phyloP scores from a whole-genome alignment of 805 yeast genomes.

The Saccharomycopsis sp. region DNA sequence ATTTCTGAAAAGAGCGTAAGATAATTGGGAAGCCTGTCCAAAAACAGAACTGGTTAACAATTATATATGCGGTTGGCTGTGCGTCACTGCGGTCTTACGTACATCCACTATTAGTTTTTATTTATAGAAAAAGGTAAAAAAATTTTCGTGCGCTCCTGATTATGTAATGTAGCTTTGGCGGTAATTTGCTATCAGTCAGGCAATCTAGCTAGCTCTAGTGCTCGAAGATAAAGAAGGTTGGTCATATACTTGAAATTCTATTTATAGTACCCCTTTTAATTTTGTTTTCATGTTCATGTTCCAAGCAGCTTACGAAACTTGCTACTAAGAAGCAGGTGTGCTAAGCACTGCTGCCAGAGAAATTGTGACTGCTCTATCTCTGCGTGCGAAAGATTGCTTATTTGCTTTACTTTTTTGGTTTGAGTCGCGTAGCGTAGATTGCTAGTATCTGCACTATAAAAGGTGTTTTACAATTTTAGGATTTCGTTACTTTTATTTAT shows the following conservation, averaged over 20 bases:
- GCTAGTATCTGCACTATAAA: background rate
- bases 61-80: background rate
- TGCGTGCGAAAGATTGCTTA: too few species aligned
- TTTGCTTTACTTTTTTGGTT: background rate
- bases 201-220: background rate
- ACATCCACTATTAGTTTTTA: background rate
- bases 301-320: too few species aligned
- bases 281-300: too few species aligned
- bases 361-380: too few species aligned
- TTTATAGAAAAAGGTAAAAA: background rate
- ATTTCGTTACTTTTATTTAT: background rate
- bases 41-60: background rate
- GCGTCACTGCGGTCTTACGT: background rate
- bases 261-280: background rate
- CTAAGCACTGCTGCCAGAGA: too few species aligned
- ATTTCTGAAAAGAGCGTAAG: background rate
- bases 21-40: background rate
- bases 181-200: background rate
- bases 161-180: background rate
- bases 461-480: background rate
- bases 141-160: background rate
- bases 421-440: background rate
- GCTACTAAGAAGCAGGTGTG: too few species aligned
- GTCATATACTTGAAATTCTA: background rate
- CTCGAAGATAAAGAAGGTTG: background rate